Percentiles rank a stretch among this genome's conserved stretches.
These are phyloP conservation scores for Cutaneotrichosporon sp. DNA, from an alignment of 1,284 basidiomycete genomes.

Conservation along the genomic window DNA sequence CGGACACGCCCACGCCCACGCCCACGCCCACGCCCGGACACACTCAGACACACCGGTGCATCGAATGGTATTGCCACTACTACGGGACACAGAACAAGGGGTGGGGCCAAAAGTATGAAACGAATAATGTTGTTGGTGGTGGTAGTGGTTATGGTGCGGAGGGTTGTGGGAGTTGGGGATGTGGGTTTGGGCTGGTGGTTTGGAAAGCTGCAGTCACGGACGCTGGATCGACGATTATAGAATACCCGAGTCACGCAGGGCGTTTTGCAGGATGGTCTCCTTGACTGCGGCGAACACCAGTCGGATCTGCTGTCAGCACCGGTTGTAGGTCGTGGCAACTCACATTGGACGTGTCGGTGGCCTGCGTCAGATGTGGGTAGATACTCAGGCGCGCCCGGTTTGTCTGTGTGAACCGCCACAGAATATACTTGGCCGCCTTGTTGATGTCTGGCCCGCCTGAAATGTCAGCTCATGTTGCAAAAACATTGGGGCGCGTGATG, in stretches of 20 bases:
- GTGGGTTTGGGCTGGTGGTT: too few species aligned
- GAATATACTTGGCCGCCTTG: conserved; percentile 95
- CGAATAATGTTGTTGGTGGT: too few species aligned
- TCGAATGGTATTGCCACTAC: too few species aligned
- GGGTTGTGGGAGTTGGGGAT: too few species aligned
- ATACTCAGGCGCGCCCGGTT: conserved; percentile 82
- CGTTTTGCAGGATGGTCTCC: conserved; percentile 83
- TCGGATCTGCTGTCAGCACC: conserved; percentile 53
- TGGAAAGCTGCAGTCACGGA: too few species aligned
- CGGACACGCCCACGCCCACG: too few species aligned
- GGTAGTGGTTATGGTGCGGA: too few species aligned
- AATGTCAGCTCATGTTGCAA: not conserved
- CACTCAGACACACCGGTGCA: too few species aligned
- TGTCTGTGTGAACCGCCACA: conserved; percentile 95
- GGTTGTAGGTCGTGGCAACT: conserved; percentile 38
- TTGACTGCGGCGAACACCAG: conserved; percentile 95
- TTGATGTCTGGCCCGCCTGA: conserved; percentile 79
- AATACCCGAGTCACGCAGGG: conserved; percentile 46
- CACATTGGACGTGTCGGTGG: conserved; percentile 61
- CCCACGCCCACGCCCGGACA: too few species aligned
- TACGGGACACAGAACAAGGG: too few species aligned
- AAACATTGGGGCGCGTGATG: too few species aligned
- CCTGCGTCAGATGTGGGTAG: conserved; percentile 74
- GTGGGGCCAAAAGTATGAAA: too few species aligned
- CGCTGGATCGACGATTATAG: conserved; percentile 23